These are phyloP conservation scores for Amylostereum areolatum DNA, from an alignment of 1,284 basidiomycete species.

Conservation along the genomic window DNA sequence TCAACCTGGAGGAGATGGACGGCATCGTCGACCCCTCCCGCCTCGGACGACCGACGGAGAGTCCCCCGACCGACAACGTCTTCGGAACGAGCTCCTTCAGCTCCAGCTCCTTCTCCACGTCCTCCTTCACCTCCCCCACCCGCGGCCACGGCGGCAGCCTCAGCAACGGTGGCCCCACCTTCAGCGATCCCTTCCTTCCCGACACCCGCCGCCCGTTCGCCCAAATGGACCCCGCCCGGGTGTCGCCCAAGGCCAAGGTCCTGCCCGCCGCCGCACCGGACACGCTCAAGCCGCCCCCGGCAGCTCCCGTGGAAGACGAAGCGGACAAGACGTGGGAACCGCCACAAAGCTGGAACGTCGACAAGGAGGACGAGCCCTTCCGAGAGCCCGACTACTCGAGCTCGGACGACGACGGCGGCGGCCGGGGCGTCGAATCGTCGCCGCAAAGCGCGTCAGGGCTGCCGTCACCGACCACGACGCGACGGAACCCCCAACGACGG, in stretches of 20 bases:
- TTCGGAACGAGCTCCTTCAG: conserved; percentile 22
- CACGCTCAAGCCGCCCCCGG: conserved; percentile 12
- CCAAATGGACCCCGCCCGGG: conserved; percentile 27
- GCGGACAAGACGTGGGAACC: conserved; percentile 42
- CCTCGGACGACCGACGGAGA: conserved; percentile 20
- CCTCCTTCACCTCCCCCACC: conserved; percentile 15
- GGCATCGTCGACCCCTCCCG: conserved; percentile 66
- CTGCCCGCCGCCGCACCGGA: conserved; percentile 5
- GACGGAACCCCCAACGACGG: not conserved
- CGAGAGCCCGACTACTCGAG: conserved; percentile 36
- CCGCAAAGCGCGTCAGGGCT: not conserved
- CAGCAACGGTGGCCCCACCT: conserved; percentile 18
- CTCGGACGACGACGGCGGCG: conserved; percentile 34
- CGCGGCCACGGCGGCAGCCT: conserved; percentile 3
- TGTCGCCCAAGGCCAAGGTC: conserved; percentile 43
- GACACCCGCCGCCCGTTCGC: conserved; percentile 11
- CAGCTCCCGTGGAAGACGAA: conserved; percentile 8
- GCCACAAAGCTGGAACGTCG: conserved; percentile 58
- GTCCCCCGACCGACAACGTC: conserved; percentile 33
- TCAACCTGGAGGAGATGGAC: conserved; percentile 77
- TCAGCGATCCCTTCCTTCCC: conserved; percentile 43
- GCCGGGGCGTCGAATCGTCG: conserved; percentile 4
- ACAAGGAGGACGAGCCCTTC: conserved; percentile 35
- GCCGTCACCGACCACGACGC: conserved; percentile 3
- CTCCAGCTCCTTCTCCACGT: conserved; percentile 20